Evolutionary conservation across 148 eudicot genomes (phyloP), one percentile per base, ranked within the genome.

Genomic region (Camellia granthamiana): DNA sequence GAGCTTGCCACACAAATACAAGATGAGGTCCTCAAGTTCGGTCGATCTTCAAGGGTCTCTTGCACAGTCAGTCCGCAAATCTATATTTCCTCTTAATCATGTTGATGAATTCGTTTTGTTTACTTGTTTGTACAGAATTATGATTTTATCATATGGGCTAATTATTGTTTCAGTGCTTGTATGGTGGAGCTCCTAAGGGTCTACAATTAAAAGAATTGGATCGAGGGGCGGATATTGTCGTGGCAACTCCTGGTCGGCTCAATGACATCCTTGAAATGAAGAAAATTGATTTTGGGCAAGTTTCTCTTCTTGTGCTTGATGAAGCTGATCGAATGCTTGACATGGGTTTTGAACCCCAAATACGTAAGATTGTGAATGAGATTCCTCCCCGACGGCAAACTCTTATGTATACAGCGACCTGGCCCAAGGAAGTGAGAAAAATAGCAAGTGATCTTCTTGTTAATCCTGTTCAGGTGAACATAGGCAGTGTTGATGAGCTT

Each of bases 341-440:
- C 84, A 96, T 96, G 99, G 99, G 99, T 14, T 96, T 96, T 87
- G 99, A 96, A 86, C 99, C 99, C 70, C 99, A 96, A 87, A 96
- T 96, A 63, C 93, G 98, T 42, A 96, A 93, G 84, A 90, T 96
- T 84, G 99, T 96, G 72, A 93, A 96, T 88, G 98, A 93, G 84
- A 93, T 96, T 79, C 99, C 99, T 83, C 92, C 94, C 6, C 92
- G 86, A 41, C 88, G 99, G 84, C 99, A 96, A 87, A 96, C 99
- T 66, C 94, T 96, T 47, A 96, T 96, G 99, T 96, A 91, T 88
- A 96, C 99, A 41, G 99, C 99, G 55, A 96, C 99, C 47, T 96
- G 99, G 99, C 99, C 99, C 62, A 96, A 96, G 78, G 99, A 93
- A 86, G 99, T 96, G 52, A 86, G 86, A 58, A 91, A 92, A 85